Conservation (phyloP, 768 basidiomycete genomes). For the Termitomyces titanicus region DNA sequence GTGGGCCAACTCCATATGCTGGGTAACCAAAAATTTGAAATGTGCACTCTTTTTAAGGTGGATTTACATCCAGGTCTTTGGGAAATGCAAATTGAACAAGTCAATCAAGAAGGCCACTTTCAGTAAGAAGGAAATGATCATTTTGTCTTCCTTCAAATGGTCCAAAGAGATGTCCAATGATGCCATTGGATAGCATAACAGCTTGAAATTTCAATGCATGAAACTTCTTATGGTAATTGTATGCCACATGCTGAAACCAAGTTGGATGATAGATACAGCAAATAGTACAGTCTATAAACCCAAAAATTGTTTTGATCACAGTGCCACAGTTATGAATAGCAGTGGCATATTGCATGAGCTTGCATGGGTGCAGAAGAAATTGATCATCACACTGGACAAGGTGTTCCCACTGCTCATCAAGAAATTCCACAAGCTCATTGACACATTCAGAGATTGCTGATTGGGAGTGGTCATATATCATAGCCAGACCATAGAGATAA, state of each 20-base stretch:
- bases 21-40: slow-evolving; percentile 25
- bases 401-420: neutral
- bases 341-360: neutral
- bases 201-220: slow-evolving; percentile 3
- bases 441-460: neutral
- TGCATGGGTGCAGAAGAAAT: neutral
- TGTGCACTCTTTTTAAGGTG: neutral
- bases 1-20: slow-evolving; percentile 18
- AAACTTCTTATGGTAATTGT: slow-evolving; percentile 2
- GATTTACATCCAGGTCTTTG: neutral
- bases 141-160: neutral
- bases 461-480: neutral
- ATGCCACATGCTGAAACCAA: neutral
- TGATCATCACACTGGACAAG: neutral
- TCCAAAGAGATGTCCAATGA: neutral
- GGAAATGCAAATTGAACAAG: neutral
- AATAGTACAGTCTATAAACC: slow-evolving; percentile 4
- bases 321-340: neutral
- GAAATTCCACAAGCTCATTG: neutral
- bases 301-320: neutral
- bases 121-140: neutral
- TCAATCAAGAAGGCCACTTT: neutral
- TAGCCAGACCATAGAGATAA: neutral
- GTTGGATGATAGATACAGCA: neutral
- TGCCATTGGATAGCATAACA: slow-evolving; percentile 3